Conservation (phyloP, 805 yeast genomes). For the Grigorovia transvaalensis region DNA sequence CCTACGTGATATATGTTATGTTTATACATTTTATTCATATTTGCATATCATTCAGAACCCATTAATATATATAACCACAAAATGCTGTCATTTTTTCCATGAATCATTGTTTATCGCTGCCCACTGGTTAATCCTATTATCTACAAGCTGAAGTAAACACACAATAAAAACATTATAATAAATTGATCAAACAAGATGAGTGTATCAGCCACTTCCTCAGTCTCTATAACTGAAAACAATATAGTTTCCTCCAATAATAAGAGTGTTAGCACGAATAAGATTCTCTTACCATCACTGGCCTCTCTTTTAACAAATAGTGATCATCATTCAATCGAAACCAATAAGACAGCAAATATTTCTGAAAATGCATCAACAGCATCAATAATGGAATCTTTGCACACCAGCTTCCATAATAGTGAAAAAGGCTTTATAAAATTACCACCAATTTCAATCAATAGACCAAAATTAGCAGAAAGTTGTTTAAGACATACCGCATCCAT, state of each 20-base stretch:
- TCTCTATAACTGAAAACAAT: neutral
- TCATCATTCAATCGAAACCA: neutral
- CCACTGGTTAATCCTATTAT: no score
- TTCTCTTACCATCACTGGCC: constrained; percentile 18
- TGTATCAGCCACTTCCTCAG: neutral
- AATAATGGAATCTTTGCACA: constrained; percentile 9
- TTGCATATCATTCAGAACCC: no score
- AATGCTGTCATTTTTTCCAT: no score
- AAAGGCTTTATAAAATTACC: constrained; percentile 24
- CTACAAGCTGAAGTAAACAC: neutral
- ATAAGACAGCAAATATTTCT: constrained; percentile 1
- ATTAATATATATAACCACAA: no score
- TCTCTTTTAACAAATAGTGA: constrained; percentile 7
- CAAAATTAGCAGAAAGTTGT: constrained; percentile 19
- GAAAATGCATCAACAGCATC: constrained; percentile 16
- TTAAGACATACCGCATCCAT: constrained; percentile 14
- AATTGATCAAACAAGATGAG: neutral
- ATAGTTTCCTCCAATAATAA: neutral
- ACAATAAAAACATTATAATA: neutral
- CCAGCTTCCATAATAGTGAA: constrained; percentile 17
- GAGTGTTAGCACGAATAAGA: constrained; percentile 4
- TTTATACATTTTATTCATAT: no score
- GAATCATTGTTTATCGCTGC: no score
- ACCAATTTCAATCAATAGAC: constrained; percentile 17
- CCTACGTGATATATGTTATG: neutral